Evolutionary conservation across 805 yeast species (phyloP).

Genomic region (Kazachstania viticola): DNA sequence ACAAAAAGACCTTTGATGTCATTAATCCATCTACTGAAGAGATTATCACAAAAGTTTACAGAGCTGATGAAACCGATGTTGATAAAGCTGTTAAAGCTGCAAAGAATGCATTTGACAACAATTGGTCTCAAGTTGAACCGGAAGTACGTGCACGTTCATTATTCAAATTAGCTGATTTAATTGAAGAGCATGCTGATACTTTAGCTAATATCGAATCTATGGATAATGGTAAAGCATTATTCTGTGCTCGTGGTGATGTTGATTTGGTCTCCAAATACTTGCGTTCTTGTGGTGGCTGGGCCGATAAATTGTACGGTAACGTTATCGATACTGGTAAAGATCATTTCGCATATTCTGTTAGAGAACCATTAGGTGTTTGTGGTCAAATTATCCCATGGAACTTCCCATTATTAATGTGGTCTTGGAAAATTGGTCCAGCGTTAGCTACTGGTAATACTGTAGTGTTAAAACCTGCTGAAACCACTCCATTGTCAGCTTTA

Average conservation of each 20-base stretch:
- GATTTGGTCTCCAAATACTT: constrained; percentile 55
- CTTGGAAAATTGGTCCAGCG: constrained; percentile 94
- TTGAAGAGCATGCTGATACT: constrained; percentile 60
- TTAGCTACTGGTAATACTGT: constrained; percentile 82
- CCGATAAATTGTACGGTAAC: constrained; percentile 76
- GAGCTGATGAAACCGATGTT: constrained; percentile 68
- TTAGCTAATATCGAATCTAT: constrained; percentile 74
- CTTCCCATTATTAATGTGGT: constrained; percentile 86
- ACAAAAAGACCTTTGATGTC: constrained; percentile 49
- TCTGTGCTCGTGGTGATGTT: constrained; percentile 65
- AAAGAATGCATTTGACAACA: constrained; percentile 58
- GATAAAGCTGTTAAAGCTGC: constrained; percentile 85
- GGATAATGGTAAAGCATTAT: constrained; percentile 81
- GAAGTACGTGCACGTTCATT: constrained; percentile 50
- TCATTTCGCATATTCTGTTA: constrained; percentile 68
- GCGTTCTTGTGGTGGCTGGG: constrained; percentile 83
- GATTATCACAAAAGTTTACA: constrained; percentile 54
- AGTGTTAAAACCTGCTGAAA: constrained; percentile 83
- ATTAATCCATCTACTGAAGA: constrained; percentile 68
- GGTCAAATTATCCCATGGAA: constrained; percentile 97
- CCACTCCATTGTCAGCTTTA: constrained; percentile 83
- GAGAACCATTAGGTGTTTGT: constrained; percentile 90
- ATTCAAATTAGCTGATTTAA: constrained; percentile 61
- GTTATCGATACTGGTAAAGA: constrained; percentile 61
- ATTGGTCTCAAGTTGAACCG: constrained; percentile 71